A percentile compares a stretch with the other conserved stretches of the same genome.
Evolutionary conservation across 2,329 filamentous ascomycete genomes (phyloP).

Genomic region (Thermochaetoides dissita): DNA sequence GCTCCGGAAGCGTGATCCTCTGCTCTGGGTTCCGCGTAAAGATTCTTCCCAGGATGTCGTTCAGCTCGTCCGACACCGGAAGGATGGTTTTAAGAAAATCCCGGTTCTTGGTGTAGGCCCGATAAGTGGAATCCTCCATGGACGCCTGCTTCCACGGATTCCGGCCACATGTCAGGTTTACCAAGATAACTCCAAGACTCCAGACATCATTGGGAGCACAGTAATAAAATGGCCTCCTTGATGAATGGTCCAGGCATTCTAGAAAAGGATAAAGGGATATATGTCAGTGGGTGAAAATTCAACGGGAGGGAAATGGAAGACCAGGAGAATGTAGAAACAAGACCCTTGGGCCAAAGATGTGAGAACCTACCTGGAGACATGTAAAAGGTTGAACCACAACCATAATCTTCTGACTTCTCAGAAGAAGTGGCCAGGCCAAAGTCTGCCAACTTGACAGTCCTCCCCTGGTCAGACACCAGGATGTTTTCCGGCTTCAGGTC

Average conservation of each 20-base stretch:
- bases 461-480: constrained; percentile 73
- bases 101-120: constrained; percentile 70
- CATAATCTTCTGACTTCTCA: constrained; percentile 78
- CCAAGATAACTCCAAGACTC: constrained; percentile 94
- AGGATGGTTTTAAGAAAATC: constrained; percentile 88
- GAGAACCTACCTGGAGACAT: constrained; percentile 84
- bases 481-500: constrained; percentile 98
- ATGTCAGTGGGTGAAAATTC: constrained; percentile 17
- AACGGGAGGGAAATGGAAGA: constrained; percentile 4
- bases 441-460: constrained; percentile 89
- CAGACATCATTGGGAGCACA: constrained; percentile 95
- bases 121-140: constrained; percentile 84
- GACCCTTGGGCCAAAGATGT: not conserved
- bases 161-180: constrained; percentile 93
- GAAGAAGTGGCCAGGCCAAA: constrained; percentile 89
- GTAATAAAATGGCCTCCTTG: constrained; percentile 65
- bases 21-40: constrained; percentile 76
- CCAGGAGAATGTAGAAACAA: constrained; percentile 5
- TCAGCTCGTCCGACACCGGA: constrained; percentile 77
- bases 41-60: constrained; percentile 72
- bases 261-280: constrained; percentile 17
- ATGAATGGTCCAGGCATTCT: constrained; percentile 80
- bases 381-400: constrained; percentile 96
- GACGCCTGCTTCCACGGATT: constrained; percentile 99
- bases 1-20: constrained; percentile 67